Percentiles rank a stretch among this genome's conserved stretches.
These are phyloP conservation scores for Rhizomucor pusillus DNA, from an alignment of 371 early-diverging fungal genomes.

Conservation along the genomic window DNA sequence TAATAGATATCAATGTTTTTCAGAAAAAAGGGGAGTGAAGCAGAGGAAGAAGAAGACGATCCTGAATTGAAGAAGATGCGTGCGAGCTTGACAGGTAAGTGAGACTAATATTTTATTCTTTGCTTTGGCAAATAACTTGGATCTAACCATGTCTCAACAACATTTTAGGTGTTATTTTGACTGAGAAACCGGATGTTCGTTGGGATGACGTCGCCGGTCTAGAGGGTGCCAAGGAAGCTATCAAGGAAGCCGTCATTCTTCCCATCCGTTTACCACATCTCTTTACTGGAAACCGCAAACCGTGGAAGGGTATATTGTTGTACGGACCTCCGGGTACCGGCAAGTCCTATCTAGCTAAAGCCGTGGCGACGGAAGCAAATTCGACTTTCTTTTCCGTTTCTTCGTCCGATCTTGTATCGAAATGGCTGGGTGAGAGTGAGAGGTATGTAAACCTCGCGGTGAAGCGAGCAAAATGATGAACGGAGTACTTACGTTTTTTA, in stretches of 20 bases:
- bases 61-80: conserved; percentile 91
- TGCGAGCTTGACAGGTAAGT: conserved; percentile 65
- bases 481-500: no score
- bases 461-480: not conserved
- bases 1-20: not conserved
- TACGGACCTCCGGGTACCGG: conserved; percentile 99
- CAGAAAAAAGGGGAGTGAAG: conserved; percentile 36
- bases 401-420: conserved; percentile 93
- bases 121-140: not conserved
- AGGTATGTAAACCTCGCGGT: conserved; percentile 31
- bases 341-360: conserved; percentile 97
- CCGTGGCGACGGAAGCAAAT: conserved; percentile 95
- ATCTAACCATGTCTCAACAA: conserved; percentile 3
- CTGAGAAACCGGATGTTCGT: conserved; percentile 92
- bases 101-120: not conserved
- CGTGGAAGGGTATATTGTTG: conserved; percentile 96
- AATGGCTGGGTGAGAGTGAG: conserved; percentile 99
- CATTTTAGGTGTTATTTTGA: conserved; percentile 75
- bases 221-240: conserved; percentile 96
- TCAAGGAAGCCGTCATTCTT: conserved; percentile 98
- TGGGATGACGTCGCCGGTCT: conserved; percentile 99
- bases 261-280: conserved; percentile 97
- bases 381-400: conserved; percentile 95
- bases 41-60: conserved; percentile 72
- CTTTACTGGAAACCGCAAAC: conserved; percentile 92